Base-by-base conservation (phyloP, 192 early-diverging fungal genomes). In the Linnemannia elongata region DNA sequence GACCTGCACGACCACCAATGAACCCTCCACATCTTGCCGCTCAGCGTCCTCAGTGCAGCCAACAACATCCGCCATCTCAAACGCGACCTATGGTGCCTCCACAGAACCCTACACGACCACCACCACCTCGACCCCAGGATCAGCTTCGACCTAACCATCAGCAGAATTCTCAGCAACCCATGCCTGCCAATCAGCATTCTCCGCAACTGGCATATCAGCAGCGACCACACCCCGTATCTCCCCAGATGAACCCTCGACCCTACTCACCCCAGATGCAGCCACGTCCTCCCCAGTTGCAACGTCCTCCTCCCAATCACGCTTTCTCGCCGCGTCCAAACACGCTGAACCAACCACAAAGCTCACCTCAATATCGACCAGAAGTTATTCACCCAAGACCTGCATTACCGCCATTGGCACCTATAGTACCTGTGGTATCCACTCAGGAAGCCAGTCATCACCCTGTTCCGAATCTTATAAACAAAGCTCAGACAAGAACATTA, bases 131-230 rank as follows among this genome's bases (percentile, higher is more conserved):
- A 73, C 71, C 72, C 39, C 71, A 60, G 30, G 69, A 63, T 17
- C 71, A 60, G 27, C 54, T 39, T 10, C 78, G 35, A 63, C 36
- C 18, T 47, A 52, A 55, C 22, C 47, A 9, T 4, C 78, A 52
- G 36, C 78, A 79, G 8, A 47, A 72, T 8, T 54, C 41, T 12
- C 77, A 72, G 45, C 77, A 15, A 1, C 15, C 76, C 52, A 44
- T 57, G 33, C 22, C 33, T 6, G 13, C 17, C 57, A 41, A 39
- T 30, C 69, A 78, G 17, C 42, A 52, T 41, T 45, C 44, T 47
- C 74, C 68, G 20, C 77, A 38, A 35, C 44, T 42, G 20, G n/a
- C 35, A 17, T 42, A 77, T 39, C 76, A 63, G 35, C 76, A 41
- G 63, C 76, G 39, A 20, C 55, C 35, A 24, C 54, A 10, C 7